Evolutionary conservation across 768 basidiomycete species (phyloP), one percentile per base, ranked within the genome.

Genomic region (Termitomyces sp.): DNA sequence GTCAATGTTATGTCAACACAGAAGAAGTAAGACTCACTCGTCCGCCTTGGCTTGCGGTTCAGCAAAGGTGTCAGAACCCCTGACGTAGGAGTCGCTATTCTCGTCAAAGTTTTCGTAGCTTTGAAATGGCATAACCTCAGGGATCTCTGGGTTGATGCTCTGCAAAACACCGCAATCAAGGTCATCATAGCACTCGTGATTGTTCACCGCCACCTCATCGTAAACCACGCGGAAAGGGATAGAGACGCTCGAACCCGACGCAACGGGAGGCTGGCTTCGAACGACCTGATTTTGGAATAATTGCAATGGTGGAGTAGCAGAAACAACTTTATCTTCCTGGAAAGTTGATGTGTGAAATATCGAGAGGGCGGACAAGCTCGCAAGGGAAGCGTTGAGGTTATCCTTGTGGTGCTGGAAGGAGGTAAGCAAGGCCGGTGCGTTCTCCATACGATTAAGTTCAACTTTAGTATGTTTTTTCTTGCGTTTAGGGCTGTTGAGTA

Each of bases 11-110:
- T 33, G 34, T 22, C 46, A 46, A 55, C 41, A 20, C 9, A 55
- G 27, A 42, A n/a, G 18, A 22, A 39, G 49, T 42, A 48, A 51
- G 24, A 73, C 78, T 39, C 68, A 85, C 84, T 85, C 83, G 56
- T 81, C 78, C 11, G 76, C 72, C 30, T 74, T 72, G 5, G 78
- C 81, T 33, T 73, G 73, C 15, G 81, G 81, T 0, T 80, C 81
- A 3, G 62, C 59, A 62, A 77, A 82, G 3, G 67, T 64, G 61
- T 82, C 80, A 20, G 72, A 68, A 9, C 78, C 79, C 2, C 79
- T 72, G 6, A 82, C 81, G 60, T 77, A 70, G 58, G 72, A 82
- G 55, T 82, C 75, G 1, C 80, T 81, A 47, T 79, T 72, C 0
- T 67, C 69, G 61, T 83, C 82, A 30, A 65, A 68, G 22, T 70